Base-by-base conservation (phyloP, 768 basidiomycete species). In the Erythrobasidium yunnanense region DNA sequence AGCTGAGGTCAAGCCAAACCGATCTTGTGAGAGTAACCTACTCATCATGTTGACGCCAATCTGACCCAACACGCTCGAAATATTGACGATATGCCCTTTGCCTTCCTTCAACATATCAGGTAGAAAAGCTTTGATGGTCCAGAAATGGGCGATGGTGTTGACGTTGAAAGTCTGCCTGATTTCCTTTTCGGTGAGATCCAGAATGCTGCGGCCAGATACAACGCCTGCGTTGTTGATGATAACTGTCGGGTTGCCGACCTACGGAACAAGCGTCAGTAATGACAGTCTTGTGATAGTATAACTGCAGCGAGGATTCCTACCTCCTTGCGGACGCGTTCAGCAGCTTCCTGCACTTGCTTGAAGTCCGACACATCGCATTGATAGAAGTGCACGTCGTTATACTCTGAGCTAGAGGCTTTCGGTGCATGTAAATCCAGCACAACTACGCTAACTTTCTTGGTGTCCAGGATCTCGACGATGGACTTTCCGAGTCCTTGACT, bases 171-270 rank as follows among this genome's bases (percentile, higher is more conserved):
- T 93, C 71, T 90, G 85, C 69, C 83, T 78, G 49, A 97, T 76
- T 72, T 99, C 93, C 57, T 83, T 81, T 3, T 86, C 81, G 1
- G 77, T 78, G 66, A 95, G 79, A 72, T 96, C 91, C 13, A 92
- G 77, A 32, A 99, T 77, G 1, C 85, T 77, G 71, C 91, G 92
- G 25, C 91, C 90, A 77, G 91, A 88, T 25, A 87, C 88, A 65
- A 95, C 84, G 20, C 92, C 95, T 0, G 93, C 95, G 73, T 93
- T 96, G 78, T 96, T 97, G 71, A 99, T 80, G 23, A 99, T 78
- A 38, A 96, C 81, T 0, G 95, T 95, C 2, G 69, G 67, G 13
- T 30, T n/a, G 6, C 69, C 69, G 33, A 70, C 47, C 69, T 70
- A 29, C 20, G 1, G 13, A n/a, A 4, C 23, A 46, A 2, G 23